phyloP scores from a whole-genome alignment of 805 yeast genomes.

The Teunomyces barrocoloradensis region DNA sequence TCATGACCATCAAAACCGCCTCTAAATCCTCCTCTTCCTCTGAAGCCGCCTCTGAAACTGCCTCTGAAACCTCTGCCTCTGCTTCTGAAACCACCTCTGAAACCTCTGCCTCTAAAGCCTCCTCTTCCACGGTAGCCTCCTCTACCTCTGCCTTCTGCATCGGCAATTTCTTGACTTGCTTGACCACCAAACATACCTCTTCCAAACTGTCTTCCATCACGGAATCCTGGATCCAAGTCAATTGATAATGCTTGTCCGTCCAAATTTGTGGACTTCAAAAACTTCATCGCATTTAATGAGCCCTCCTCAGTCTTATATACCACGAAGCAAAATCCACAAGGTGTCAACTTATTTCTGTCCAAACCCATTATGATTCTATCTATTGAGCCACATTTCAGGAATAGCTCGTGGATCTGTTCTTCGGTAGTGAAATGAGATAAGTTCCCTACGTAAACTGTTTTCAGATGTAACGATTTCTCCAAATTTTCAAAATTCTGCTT shows the following conservation, averaged over 20 bases:
- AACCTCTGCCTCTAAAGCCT: constrained; percentile 29
- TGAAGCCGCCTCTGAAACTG: constrained; percentile 33
- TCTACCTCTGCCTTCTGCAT: constrained; percentile 18
- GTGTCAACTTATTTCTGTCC: constrained; percentile 85
- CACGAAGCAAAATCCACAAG: constrained; percentile 96
- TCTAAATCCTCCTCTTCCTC: constrained; percentile 33
- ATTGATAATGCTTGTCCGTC: constrained; percentile 81
- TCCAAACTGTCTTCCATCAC: constrained; percentile 94
- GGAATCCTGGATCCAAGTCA: constrained; percentile 94
- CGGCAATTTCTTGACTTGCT: constrained; percentile 61
- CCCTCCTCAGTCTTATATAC: constrained; percentile 67
- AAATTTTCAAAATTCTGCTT: constrained; percentile 56
- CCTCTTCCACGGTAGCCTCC: constrained; percentile 19
- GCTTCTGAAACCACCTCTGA: constrained; percentile 18
- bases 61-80: constrained; percentile 14
- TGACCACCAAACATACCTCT: constrained; percentile 94
- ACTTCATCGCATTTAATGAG: constrained; percentile 80
- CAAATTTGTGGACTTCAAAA: constrained; percentile 73
- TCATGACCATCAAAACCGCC: constrained; percentile 24
- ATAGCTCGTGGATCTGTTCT: constrained; percentile 87
- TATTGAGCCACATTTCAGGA: constrained; percentile 77
- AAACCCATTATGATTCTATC: constrained; percentile 89
- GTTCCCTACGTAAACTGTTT: constrained; percentile 89
- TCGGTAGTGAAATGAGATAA: constrained; percentile 88
- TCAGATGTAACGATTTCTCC: constrained; percentile 60